Evolutionary conservation across 2,329 filamentous ascomycete species (phyloP).

Genomic region (Exophiala xenobiotica): DNA sequence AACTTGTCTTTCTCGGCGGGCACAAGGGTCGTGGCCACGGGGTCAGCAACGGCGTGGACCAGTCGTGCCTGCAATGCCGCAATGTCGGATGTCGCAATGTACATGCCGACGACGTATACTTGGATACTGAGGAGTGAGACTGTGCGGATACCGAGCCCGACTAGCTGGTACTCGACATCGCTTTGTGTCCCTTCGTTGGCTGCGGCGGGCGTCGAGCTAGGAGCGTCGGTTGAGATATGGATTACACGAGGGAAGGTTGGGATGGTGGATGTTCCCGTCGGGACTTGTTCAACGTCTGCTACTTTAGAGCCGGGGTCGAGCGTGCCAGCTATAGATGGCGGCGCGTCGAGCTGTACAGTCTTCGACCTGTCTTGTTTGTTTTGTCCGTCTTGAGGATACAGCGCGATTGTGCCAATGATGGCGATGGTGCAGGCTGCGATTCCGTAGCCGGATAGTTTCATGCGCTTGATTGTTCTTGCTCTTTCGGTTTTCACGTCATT

Average conservation of each 20-base stretch:
- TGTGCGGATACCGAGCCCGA: conserved; percentile 82
- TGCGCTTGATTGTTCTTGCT: conserved; percentile 23
- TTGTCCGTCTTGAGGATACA: conserved; percentile 21
- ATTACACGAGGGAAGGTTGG: conserved; percentile 75
- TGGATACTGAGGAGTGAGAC: conserved; percentile 88
- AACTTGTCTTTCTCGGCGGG: conserved; percentile 76
- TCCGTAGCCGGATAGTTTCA: conserved; percentile 31
- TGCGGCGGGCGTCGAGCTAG: conserved; percentile 39
- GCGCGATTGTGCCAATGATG: conserved; percentile 42
- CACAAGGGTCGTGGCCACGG: conserved; percentile 76
- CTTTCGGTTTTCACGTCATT: conserved; percentile 18
- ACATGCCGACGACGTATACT: conserved; percentile 92
- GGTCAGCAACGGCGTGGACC: conserved; percentile 63
- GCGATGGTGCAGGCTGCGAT: conserved; percentile 41
- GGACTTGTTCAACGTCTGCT: conserved; percentile 71
- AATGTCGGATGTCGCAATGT: conserved; percentile 81
- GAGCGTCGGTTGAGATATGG: conserved; percentile 52
- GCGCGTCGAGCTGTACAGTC: conserved; percentile 42
- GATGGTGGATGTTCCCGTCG: conserved; percentile 78
- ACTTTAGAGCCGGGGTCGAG: conserved; percentile 34
- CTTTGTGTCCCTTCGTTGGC: conserved; percentile 41
- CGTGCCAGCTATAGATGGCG: conserved; percentile 38
- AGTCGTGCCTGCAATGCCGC: conserved; percentile 75
- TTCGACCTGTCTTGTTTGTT: conserved; percentile 20
- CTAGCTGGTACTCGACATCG: conserved; percentile 74